Percentiles rank a stretch among this genome's conserved stretches.
phyloP scores from a whole-genome alignment of 805 yeast genomes.

The Metschnikowia dekortorum region DNA sequence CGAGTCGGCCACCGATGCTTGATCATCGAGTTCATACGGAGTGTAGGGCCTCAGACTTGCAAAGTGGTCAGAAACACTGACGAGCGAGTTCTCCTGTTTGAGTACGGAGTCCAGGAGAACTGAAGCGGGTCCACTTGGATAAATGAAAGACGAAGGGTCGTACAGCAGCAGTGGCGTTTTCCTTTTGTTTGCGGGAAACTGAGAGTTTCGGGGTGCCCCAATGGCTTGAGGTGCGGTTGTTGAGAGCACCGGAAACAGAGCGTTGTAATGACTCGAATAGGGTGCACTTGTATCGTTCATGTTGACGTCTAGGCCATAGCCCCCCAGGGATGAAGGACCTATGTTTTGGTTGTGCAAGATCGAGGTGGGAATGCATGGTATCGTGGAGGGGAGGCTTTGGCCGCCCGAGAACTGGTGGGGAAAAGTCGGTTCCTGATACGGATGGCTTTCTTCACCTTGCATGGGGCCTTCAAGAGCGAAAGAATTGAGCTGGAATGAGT shows the following conservation, averaged over 20 bases:
- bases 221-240: slow-evolving; percentile 9
- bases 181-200: slow-evolving; percentile 8
- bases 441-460: not conserved
- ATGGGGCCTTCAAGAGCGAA: slow-evolving; percentile 45
- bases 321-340: not conserved
- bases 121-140: slow-evolving; percentile 10
- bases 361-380: slow-evolving; percentile 3
- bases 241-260: slow-evolving; percentile 5
- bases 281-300: not conserved
- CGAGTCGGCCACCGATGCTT: slow-evolving; percentile 10
- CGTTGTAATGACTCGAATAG: not conserved
- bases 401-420: not conserved
- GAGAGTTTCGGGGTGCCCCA: slow-evolving; percentile 6
- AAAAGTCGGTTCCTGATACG: not conserved
- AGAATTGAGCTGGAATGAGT: slow-evolving; percentile 41
- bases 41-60: slow-evolving; percentile 17
- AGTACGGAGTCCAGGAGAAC: slow-evolving; percentile 10
- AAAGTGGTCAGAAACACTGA: slow-evolving; percentile 29
- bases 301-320: not conserved
- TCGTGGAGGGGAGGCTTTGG: slow-evolving; percentile 1
- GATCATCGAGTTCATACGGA: slow-evolving; percentile 14
- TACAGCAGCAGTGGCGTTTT: slow-evolving; percentile 18
- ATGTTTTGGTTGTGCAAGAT: not conserved
- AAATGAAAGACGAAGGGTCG: slow-evolving; percentile 12
- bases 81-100: slow-evolving; percentile 26